phyloP scores from a whole-genome alignment of 331 rosid genomes.

The Cydonia oblonga region DNA sequence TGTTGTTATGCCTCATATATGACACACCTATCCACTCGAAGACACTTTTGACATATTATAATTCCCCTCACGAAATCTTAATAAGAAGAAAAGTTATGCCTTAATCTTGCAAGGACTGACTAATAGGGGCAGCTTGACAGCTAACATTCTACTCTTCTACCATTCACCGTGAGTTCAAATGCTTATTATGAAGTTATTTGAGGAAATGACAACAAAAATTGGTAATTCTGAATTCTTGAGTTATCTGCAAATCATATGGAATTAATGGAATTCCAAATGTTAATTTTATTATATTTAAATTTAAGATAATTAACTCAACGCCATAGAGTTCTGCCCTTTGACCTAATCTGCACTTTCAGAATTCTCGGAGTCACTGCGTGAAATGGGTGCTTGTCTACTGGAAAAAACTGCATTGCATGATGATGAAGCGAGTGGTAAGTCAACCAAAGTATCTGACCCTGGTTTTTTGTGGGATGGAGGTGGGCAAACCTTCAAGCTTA shows the following conservation, averaged over 20 bases:
- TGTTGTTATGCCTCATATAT: neutral
- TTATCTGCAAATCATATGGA: neutral
- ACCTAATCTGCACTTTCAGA: constrained; percentile 37
- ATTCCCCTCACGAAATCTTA: neutral
- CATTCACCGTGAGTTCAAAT: neutral
- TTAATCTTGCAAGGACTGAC: neutral
- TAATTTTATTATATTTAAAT: neutral
- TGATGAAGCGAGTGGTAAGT: constrained; percentile 66
- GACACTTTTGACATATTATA: neutral
- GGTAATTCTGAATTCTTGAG: neutral
- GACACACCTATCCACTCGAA: neutral
- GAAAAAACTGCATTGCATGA: constrained; percentile 56
- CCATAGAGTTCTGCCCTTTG: neutral
- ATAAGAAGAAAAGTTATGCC: neutral
- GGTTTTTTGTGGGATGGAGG: neutral
- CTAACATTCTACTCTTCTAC: too few species aligned
- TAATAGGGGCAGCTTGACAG: neutral
- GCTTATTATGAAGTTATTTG: neutral
- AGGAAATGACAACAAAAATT: neutral
- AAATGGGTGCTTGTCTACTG: constrained; percentile 74
- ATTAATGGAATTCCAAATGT: neutral
- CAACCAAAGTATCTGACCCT: constrained; percentile 5
- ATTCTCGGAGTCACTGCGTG: constrained; percentile 74
- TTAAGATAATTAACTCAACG: neutral
- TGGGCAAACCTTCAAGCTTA: neutral